Conservation (phyloP, 1,139 yeast genomes). For the Saccharomyces uvarum region DNA sequence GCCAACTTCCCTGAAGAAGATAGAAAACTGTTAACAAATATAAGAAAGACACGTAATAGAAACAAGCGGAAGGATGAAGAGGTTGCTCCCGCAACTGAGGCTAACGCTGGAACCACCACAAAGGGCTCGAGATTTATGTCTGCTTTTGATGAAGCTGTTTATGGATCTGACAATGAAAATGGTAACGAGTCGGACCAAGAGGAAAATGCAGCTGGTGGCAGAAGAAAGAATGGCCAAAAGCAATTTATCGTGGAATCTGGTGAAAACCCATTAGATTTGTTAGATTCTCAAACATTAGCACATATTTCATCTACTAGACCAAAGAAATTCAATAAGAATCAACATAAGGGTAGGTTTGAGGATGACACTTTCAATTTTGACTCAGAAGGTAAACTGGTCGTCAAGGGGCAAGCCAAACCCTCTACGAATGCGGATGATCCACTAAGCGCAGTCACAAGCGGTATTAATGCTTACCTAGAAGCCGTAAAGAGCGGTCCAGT, state of each 20-base stretch:
- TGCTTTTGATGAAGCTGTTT: conserved; percentile 76
- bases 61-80: conserved; percentile 58
- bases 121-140: conserved; percentile 50
- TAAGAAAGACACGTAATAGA: conserved; percentile 78
- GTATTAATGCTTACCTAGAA: conserved; percentile 85
- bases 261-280: conserved; percentile 81
- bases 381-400: conserved; percentile 49
- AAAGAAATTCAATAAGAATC: conserved; percentile 43
- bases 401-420: conserved; percentile 34
- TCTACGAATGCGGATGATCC: conserved; percentile 40
- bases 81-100: conserved; percentile 24
- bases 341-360: conserved; percentile 37
- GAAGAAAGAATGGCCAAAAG: conserved; percentile 29
- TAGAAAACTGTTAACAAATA: conserved; percentile 69
- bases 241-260: conserved; percentile 72
- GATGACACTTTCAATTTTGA: conserved; percentile 49
- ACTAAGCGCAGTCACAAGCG: conserved; percentile 39
- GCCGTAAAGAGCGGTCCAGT: conserved; percentile 90
- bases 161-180: conserved; percentile 36
- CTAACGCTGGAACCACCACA: conserved; percentile 16
- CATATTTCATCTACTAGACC: conserved; percentile 86
- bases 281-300: conserved; percentile 77
- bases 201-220: conserved; percentile 18
- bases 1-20: conserved; percentile 84
- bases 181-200: conserved; percentile 31